phyloP scores from a whole-genome alignment of 2,329 filamentous ascomycete species.

The Trichoderma harzianum region DNA sequence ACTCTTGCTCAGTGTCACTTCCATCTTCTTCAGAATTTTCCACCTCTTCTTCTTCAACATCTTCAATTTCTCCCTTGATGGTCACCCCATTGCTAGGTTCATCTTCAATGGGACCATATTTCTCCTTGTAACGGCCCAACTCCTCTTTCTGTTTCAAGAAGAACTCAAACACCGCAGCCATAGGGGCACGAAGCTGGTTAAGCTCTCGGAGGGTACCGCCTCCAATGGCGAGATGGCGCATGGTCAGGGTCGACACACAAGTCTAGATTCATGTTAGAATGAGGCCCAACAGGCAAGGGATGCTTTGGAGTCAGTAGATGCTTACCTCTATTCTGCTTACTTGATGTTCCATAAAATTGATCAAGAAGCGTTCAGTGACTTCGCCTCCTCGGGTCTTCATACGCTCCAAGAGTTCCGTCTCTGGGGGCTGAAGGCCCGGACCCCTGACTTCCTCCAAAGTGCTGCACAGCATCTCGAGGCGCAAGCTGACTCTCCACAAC shows the following conservation, averaged over 20 bases:
- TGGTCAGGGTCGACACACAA: conserved; percentile 72
- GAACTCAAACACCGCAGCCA: conserved; percentile 65
- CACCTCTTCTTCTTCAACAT: background rate
- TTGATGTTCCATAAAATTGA: conserved; percentile 92
- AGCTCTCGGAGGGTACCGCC: conserved; percentile 60
- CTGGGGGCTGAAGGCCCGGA: conserved; percentile 68
- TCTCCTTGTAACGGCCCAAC: conserved; percentile 57
- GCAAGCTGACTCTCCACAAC: conserved; percentile 82
- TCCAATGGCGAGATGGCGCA: conserved; percentile 76
- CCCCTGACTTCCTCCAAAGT: conserved; percentile 70
- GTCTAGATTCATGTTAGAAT: conserved; percentile 49
- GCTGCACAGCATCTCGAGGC: conserved; percentile 90
- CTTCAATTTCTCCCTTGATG: conserved; percentile 30
- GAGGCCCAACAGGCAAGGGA: background rate
- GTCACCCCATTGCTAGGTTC: conserved; percentile 24
- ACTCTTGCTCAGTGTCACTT: conserved; percentile 30
- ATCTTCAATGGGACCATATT: conserved; percentile 44
- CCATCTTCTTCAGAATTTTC: conserved; percentile 17
- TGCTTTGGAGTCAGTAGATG: conserved; percentile 6
- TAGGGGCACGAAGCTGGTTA: conserved; percentile 72
- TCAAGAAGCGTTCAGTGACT: conserved; percentile 80
- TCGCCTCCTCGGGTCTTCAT: conserved; percentile 69
- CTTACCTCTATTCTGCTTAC: conserved; percentile 92
- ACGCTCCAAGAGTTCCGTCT: conserved; percentile 75
- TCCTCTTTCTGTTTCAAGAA: conserved; percentile 61